These are phyloP conservation scores for Curvularia hawaiiensis DNA, from an alignment of 2,329 filamentous ascomycete genomes.

Conservation along the genomic window DNA sequence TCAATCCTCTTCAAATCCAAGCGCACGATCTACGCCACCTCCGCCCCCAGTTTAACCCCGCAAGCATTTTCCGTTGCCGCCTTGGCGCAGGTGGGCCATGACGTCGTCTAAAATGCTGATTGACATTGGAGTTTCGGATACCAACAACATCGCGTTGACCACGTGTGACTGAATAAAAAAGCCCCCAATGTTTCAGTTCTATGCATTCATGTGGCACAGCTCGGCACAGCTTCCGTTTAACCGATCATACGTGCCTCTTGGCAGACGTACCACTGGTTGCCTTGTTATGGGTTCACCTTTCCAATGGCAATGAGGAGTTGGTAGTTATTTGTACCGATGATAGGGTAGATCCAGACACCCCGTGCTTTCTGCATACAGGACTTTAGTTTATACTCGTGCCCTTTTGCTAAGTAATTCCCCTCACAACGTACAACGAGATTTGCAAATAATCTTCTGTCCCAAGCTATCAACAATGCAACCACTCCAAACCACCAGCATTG, in stretches of 20 bases:
- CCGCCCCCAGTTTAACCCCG: neutral
- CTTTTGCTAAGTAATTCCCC: neutral
- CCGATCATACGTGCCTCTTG: neutral
- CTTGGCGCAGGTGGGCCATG: neutral
- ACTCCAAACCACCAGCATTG: neutral
- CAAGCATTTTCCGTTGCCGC: neutral
- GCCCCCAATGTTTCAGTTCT: neutral
- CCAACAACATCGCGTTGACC: neutral
- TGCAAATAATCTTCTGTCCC: neutral
- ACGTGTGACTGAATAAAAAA: neutral
- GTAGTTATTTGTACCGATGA: neutral
- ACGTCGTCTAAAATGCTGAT: neutral
- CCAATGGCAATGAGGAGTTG: neutral
- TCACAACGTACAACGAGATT: neutral
- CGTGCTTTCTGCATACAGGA: neutral
- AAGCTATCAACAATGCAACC: neutral
- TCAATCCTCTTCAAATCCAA: neutral
- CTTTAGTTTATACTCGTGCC: neutral
- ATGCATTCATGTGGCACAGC: neutral
- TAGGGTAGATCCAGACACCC: neutral
- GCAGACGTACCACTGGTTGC: neutral
- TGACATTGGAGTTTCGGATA: neutral
- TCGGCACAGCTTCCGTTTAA: neutral
- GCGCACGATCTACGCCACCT: neutral
- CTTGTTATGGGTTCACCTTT: neutral